These are phyloP conservation scores for Selenicereus undatus DNA, from an alignment of 148 eudicot genomes.

Conservation along the genomic window DNA sequence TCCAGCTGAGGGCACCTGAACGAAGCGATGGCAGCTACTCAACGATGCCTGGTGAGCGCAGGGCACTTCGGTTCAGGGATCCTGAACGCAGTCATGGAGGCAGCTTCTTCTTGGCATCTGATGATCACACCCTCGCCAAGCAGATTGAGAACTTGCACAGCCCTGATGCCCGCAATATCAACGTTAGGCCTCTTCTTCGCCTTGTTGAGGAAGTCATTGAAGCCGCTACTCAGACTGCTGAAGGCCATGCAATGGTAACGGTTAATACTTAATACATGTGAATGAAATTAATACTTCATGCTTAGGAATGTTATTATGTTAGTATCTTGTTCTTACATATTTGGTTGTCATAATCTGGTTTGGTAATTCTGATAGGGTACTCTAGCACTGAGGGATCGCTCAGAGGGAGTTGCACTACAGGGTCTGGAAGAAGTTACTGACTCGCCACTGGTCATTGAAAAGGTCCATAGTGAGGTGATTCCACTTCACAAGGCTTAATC, in stretches of 20 bases:
- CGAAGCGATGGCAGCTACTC: neutral
- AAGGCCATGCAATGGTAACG: constrained; percentile 25
- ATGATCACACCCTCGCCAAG: constrained; percentile 33
- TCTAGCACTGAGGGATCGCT: constrained; percentile 16
- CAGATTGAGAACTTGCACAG: constrained; percentile 27
- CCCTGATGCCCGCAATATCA: constrained; percentile 36
- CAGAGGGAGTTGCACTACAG: constrained; percentile 9
- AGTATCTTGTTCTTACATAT: neutral
- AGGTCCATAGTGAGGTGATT: constrained; percentile 31
- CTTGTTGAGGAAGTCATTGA: constrained; percentile 36
- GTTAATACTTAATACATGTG: too few species aligned
- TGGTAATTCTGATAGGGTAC: neutral
- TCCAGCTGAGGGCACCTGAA: constrained; percentile 6
- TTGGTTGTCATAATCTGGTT: neutral
- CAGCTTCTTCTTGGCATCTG: constrained; percentile 32
- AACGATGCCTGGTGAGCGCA: constrained; percentile 8
- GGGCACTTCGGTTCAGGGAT: constrained; percentile 4
- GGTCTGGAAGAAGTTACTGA: constrained; percentile 28
- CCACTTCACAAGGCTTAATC: neutral
- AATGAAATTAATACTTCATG: neutral
- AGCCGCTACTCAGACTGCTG: constrained; percentile 27
- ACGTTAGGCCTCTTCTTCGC: constrained; percentile 32
- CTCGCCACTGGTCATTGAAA: constrained; percentile 26
- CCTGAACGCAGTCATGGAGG: neutral
- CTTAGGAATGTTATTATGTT: neutral